Percentiles rank a stretch among this genome's conserved stretches.
Evolutionary conservation across 441 rosid species (phyloP).

Genomic region (Rhodomyrtus psidioides): DNA sequence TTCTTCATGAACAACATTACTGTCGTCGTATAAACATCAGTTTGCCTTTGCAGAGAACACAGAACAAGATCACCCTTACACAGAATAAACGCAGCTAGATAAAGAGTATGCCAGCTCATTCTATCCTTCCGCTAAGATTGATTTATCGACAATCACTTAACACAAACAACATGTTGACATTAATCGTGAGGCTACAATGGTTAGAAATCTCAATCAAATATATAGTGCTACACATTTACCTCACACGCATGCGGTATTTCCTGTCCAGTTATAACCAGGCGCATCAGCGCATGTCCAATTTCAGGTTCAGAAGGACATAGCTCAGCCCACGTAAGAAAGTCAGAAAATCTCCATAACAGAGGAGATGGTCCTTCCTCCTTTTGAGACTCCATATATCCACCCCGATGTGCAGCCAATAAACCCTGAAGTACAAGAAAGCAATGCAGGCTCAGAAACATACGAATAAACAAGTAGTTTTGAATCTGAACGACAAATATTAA

Average conservation of each 20-base stretch:
- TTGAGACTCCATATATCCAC: slow-evolving; percentile 95
- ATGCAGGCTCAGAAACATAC: not conserved
- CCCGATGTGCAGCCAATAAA: slow-evolving; percentile 95
- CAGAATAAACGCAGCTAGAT: not conserved
- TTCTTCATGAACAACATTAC: not conserved
- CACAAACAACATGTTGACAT: not conserved
- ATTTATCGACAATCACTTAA: not conserved
- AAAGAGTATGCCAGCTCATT: not conserved
- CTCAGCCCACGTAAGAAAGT: slow-evolving; percentile 96
- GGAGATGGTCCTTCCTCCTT: slow-evolving; percentile 99
- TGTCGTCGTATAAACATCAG: not conserved
- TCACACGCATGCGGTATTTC: slow-evolving; percentile 99
- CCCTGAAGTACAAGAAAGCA: slow-evolving; percentile 41
- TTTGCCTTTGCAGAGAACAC: not conserved
- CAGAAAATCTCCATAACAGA: slow-evolving; percentile 94
- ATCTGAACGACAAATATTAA: not conserved
- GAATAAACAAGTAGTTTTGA: not conserved
- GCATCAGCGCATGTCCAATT: slow-evolving; percentile 98
- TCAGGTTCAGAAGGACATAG: slow-evolving; percentile 98
- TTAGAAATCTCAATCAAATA: not conserved
- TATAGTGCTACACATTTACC: slow-evolving; percentile 32
- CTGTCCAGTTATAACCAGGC: slow-evolving; percentile 93
- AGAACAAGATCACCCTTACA: not conserved
- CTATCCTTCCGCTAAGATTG: not conserved
- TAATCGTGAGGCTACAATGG: not conserved